phyloP scores from a whole-genome alignment of 805 yeast genomes.

The Suhomyces kilbournensis region DNA sequence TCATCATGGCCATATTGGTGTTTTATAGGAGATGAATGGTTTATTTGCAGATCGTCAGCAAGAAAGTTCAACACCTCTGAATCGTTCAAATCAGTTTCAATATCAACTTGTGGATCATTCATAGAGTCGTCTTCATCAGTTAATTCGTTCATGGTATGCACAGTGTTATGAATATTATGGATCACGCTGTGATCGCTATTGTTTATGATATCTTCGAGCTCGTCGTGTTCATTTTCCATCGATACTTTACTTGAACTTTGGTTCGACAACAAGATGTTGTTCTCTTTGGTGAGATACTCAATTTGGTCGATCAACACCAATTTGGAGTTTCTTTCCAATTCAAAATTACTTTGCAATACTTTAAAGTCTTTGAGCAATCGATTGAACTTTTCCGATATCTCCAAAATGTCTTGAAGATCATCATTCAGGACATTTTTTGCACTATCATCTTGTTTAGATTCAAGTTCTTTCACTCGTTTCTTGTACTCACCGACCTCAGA shows the following conservation, averaged over 20 bases:
- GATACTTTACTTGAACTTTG: slow-evolving; percentile 10
- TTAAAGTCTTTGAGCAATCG: slow-evolving; percentile 33
- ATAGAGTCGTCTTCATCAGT: slow-evolving; percentile 13
- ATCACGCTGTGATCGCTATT: slow-evolving; percentile 2
- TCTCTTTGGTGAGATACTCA: slow-evolving; percentile 45
- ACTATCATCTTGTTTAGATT: background rate
- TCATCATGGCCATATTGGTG: slow-evolving; percentile 8
- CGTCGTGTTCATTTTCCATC: slow-evolving; percentile 4
- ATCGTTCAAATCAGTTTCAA: slow-evolving; percentile 6
- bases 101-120: slow-evolving; percentile 2
- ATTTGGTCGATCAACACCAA: slow-evolving; percentile 53
- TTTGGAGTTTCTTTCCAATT: slow-evolving; percentile 52
- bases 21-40: slow-evolving; percentile 28
- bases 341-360: slow-evolving; percentile 48
- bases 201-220: slow-evolving; percentile 3
- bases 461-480: slow-evolving; percentile 3
- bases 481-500: slow-evolving; percentile 13
- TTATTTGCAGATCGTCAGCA: slow-evolving; percentile 19
- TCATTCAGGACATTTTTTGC: background rate
- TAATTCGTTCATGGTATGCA: slow-evolving; percentile 24
- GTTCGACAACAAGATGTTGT: slow-evolving; percentile 11
- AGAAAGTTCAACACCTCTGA: slow-evolving; percentile 21
- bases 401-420: slow-evolving; percentile 9
- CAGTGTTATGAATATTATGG: slow-evolving; percentile 4
- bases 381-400: slow-evolving; percentile 25